Percentiles rank a stretch among this genome's conserved stretches.
phyloP scores from a whole-genome alignment of 495 filamentous ascomycete genomes.

The Neurospora sp. region DNA sequence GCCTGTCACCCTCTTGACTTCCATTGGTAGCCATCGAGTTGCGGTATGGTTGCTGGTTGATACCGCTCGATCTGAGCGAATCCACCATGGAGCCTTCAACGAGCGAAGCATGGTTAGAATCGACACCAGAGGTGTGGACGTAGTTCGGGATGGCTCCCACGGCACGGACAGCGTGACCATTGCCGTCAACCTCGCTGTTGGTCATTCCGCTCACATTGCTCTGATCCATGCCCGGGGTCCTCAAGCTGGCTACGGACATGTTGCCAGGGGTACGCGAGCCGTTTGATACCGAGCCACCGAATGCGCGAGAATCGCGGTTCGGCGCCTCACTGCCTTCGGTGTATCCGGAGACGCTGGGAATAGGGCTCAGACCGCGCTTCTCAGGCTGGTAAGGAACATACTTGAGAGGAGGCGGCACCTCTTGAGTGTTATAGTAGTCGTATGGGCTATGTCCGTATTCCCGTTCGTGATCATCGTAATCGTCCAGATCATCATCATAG shows the following conservation, averaged over 20 bases:
- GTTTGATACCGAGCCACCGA: not conserved
- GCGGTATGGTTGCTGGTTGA: conserved; percentile 20
- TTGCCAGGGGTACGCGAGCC: not conserved
- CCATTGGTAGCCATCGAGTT: conserved; percentile 28
- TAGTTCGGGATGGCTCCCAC: conserved; percentile 65
- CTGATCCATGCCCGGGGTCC: conserved; percentile 41
- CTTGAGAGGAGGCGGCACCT: conserved; percentile 44
- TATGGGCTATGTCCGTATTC: conserved; percentile 34
- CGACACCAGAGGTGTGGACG: conserved; percentile 61
- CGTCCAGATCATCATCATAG: conserved; percentile 35
- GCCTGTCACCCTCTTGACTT: conserved; percentile 21
- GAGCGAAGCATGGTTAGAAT: conserved; percentile 81
- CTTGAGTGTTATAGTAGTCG: conserved; percentile 42
- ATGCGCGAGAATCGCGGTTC: conserved; percentile 33
- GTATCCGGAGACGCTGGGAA: conserved; percentile 79
- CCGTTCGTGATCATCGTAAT: conserved; percentile 26
- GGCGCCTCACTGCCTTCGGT: conserved; percentile 41
- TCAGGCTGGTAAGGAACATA: conserved; percentile 48
- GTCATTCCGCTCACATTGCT: conserved; percentile 54
- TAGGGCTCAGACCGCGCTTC: conserved; percentile 65
- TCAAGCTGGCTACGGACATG: conserved; percentile 28
- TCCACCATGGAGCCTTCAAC: conserved; percentile 77
- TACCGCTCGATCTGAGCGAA: conserved; percentile 37
- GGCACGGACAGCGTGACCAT: conserved; percentile 58
- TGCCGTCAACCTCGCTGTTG: conserved; percentile 55